phyloP scores from a whole-genome alignment of 441 rosid genomes.

The Adansonia rubrostipa region DNA sequence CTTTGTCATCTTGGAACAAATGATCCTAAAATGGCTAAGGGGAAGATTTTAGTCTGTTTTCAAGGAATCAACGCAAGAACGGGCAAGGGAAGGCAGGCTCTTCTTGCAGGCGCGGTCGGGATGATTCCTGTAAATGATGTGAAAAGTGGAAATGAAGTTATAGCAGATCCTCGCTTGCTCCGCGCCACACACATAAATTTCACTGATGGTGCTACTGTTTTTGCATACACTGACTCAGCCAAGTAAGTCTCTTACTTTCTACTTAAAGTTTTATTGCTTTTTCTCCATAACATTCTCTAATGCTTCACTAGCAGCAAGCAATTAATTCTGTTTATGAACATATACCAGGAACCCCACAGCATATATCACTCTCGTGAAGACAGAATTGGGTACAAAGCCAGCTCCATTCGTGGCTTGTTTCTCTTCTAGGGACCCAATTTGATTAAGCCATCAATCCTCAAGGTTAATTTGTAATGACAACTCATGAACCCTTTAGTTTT shows the following conservation, averaged over 20 bases:
- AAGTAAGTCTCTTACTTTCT: constrained; percentile 29
- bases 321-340: not conserved
- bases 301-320: not conserved
- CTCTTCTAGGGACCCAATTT: constrained; percentile 64
- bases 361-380: constrained; percentile 44
- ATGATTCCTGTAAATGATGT: constrained; percentile 63
- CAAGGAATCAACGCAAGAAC: constrained; percentile 43
- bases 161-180: constrained; percentile 59
- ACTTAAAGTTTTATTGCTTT: not conserved
- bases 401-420: constrained; percentile 48
- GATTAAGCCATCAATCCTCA: constrained; percentile 54
- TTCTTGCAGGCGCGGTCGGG: constrained; percentile 60
- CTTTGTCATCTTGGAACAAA: constrained; percentile 47
- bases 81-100: constrained; percentile 46
- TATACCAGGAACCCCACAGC: constrained; percentile 47
- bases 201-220: constrained; percentile 46
- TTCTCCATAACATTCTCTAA: not conserved
- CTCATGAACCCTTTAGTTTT: not conserved
- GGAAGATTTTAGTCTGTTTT: constrained; percentile 70
- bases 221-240: constrained; percentile 48
- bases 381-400: constrained; percentile 41
- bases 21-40: constrained; percentile 56
- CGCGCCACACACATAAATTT: constrained; percentile 58
- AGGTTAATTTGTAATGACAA: constrained; percentile 32
- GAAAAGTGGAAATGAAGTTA: constrained; percentile 37